These are phyloP conservation scores for Colletotrichum sp. DNA, from an alignment of 2,329 filamentous ascomycete genomes.

Conservation along the genomic window DNA sequence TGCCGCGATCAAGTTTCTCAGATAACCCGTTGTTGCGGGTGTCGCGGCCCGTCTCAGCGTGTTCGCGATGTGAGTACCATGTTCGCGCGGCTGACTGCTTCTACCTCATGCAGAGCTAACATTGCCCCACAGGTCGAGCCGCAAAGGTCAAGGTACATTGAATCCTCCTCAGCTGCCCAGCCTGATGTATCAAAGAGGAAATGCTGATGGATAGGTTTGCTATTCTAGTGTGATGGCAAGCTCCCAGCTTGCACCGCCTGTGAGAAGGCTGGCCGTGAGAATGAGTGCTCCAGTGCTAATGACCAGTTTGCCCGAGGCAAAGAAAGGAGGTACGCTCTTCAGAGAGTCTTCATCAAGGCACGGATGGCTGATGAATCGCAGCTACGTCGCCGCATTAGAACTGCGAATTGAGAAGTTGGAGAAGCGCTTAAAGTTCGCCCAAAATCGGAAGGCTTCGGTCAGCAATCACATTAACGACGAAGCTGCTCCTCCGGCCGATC, in stretches of 20 bases:
- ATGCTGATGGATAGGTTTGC: conserved; percentile 4
- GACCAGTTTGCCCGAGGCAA: conserved; percentile 96
- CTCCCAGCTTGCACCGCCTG: conserved; percentile 94
- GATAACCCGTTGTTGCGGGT: conserved; percentile 71
- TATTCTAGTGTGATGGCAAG: conserved; percentile 83
- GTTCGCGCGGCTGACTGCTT: conserved; percentile 18
- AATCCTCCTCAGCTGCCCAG: background rate
- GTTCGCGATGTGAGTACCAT: conserved; percentile 68
- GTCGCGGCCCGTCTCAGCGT: conserved; percentile 80
- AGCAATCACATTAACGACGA: conserved; percentile 66
- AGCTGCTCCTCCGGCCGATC: conserved; percentile 37
- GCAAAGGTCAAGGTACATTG: conserved; percentile 84
- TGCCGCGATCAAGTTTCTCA: conserved; percentile 54
- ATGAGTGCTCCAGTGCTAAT: conserved; percentile 91
- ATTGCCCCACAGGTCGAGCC: conserved; percentile 63
- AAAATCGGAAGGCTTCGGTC: conserved; percentile 74
- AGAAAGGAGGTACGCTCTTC: conserved; percentile 74
- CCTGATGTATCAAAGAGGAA: background rate
- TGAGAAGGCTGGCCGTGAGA: conserved; percentile 85
- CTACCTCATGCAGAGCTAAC: conserved; percentile 18
- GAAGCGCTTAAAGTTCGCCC: conserved; percentile 73
- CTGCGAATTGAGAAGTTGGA: conserved; percentile 88
- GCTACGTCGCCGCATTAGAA: conserved; percentile 95
- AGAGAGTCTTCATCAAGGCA: conserved; percentile 1
- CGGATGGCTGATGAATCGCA: conserved; percentile 32